Percentiles rank a stretch among this genome's conserved stretches.
Evolutionary conservation across 768 basidiomycete genomes (phyloP).

Genomic region (Leccinum uliginosum): DNA sequence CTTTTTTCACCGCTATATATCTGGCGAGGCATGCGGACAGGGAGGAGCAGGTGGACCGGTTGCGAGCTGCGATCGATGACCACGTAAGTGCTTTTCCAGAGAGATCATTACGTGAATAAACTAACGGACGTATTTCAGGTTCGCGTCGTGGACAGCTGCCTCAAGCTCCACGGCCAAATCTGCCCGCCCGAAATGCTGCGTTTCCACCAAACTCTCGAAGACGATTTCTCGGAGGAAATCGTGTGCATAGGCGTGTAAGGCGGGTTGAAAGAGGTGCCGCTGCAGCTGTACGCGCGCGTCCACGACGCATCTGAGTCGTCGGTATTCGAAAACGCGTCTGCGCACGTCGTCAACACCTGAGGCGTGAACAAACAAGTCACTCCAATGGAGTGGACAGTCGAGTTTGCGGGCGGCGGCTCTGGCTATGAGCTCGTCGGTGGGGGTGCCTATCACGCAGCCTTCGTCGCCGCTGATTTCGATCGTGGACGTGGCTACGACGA

Average conservation of each 20-base stretch:
- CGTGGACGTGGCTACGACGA: not conserved
- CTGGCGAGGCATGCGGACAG: slow-evolving; percentile 64
- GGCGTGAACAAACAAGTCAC: too few species aligned
- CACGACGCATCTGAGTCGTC: slow-evolving; percentile 40
- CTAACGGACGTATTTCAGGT: slow-evolving; percentile 41
- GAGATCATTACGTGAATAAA: not conserved
- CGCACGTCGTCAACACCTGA: slow-evolving; percentile 39
- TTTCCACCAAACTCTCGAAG: slow-evolving; percentile 88
- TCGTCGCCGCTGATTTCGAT: slow-evolving; percentile 31
- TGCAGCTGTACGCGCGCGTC: slow-evolving; percentile 36
- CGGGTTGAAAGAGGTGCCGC: slow-evolving; percentile 43
- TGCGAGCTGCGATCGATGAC: slow-evolving; percentile 74
- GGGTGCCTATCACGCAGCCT: slow-evolving; percentile 41
- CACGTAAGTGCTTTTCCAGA: slow-evolving; percentile 46
- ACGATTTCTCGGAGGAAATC: slow-evolving; percentile 81
- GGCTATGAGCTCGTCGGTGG: slow-evolving; percentile 42
- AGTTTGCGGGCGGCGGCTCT: slow-evolving; percentile 30
- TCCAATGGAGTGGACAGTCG: slow-evolving; percentile 35
- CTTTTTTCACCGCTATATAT: slow-evolving; percentile 73
- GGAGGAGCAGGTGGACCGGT: slow-evolving; percentile 63
- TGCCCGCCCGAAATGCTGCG: slow-evolving; percentile 83
- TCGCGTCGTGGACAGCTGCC: slow-evolving; percentile 76
- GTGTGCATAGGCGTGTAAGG: slow-evolving; percentile 60
- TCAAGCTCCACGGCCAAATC: slow-evolving; percentile 76
- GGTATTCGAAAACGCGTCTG: slow-evolving; percentile 42